Percentiles rank a stretch among this genome's conserved stretches.
Conservation (phyloP, 148 eudicot genomes). For the Gaultheria prostrata region DNA sequence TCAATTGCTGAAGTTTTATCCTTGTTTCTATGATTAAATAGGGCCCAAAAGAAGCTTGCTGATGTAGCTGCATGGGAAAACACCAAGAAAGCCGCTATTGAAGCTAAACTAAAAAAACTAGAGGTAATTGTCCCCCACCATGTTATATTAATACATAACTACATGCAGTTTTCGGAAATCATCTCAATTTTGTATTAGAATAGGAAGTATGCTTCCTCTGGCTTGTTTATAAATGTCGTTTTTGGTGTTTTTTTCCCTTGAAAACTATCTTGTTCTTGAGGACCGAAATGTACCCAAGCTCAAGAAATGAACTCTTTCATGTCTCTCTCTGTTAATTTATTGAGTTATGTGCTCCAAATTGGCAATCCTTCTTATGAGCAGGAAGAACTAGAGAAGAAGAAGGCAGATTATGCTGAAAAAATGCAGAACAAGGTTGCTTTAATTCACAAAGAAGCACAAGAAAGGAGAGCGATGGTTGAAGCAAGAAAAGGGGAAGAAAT, state of each 20-base stretch:
- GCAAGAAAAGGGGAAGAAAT: conserved; percentile 56
- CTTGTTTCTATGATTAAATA: conserved; percentile 20
- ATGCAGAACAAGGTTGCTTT: conserved; percentile 59
- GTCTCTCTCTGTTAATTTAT: not conserved
- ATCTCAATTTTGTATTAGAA: not conserved
- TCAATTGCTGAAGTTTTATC: not conserved
- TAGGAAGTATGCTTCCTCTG: not conserved
- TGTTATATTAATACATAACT: not conserved
- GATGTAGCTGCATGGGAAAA: conserved; percentile 67
- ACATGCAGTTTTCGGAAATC: not conserved
- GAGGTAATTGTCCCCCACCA: conserved; percentile 39
- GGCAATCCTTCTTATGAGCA: conserved; percentile 23
- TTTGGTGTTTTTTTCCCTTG: not conserved
- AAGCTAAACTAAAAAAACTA: conserved; percentile 49
- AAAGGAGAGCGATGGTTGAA: conserved; percentile 59
- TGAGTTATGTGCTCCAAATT: not conserved
- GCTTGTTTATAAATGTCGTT: not conserved
- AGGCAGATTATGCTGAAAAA: conserved; percentile 65
- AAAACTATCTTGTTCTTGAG: not conserved
- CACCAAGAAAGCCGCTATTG: conserved; percentile 62
- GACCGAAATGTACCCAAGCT: not conserved
- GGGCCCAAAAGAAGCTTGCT: conserved; percentile 66
- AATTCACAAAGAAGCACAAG: conserved; percentile 61
- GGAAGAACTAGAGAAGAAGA: conserved; percentile 75
- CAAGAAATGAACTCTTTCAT: no score